These are phyloP conservation scores for Atkinsonella texensis DNA, from an alignment of 2,329 filamentous ascomycete species.

Conservation along the genomic window DNA sequence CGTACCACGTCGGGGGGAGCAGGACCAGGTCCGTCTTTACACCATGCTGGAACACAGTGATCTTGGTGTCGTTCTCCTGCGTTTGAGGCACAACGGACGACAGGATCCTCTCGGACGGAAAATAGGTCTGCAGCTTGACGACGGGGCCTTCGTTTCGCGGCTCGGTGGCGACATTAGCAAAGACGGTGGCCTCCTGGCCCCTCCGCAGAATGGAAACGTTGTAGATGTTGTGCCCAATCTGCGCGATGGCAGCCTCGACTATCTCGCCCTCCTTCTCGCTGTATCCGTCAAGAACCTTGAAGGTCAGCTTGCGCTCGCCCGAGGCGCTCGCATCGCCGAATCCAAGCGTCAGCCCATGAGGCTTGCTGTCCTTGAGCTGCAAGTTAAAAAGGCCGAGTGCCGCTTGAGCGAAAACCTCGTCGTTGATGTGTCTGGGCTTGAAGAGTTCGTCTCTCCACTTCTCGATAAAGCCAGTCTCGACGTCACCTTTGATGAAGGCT, in stretches of 20 bases:
- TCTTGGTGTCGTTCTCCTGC: slow-evolving; percentile 40
- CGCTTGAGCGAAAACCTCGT: slow-evolving; percentile 77
- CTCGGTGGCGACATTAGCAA: slow-evolving; percentile 33
- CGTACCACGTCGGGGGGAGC: slow-evolving; percentile 64
- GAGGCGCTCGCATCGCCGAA: slow-evolving; percentile 35
- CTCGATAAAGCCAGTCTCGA: slow-evolving; percentile 93
- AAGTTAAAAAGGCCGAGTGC: slow-evolving; percentile 60
- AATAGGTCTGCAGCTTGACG: slow-evolving; percentile 43
- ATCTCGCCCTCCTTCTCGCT: slow-evolving; percentile 53
- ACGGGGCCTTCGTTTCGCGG: slow-evolving; percentile 17
- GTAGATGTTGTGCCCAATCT: slow-evolving; percentile 35
- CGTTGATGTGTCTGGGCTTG: slow-evolving; percentile 41
- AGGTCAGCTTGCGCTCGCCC: slow-evolving; percentile 34
- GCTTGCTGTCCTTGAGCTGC: slow-evolving; percentile 26
- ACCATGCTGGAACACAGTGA: slow-evolving; percentile 68
- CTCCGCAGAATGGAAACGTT: slow-evolving; percentile 33
- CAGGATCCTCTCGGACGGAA: slow-evolving; percentile 65
- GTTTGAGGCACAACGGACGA: slow-evolving; percentile 60
- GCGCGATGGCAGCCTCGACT: slow-evolving; percentile 38
- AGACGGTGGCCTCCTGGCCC: slow-evolving; percentile 24
- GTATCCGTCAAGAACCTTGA: slow-evolving; percentile 48
- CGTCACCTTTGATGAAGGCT: slow-evolving; percentile 74
- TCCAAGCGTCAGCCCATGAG: slow-evolving; percentile 41
- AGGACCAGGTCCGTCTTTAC: slow-evolving; percentile 46
- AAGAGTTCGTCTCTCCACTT: slow-evolving; percentile 79